Evolutionary conservation across 495 filamentous ascomycete species (phyloP).

Genomic region (Sporormia fimetaria): DNA sequence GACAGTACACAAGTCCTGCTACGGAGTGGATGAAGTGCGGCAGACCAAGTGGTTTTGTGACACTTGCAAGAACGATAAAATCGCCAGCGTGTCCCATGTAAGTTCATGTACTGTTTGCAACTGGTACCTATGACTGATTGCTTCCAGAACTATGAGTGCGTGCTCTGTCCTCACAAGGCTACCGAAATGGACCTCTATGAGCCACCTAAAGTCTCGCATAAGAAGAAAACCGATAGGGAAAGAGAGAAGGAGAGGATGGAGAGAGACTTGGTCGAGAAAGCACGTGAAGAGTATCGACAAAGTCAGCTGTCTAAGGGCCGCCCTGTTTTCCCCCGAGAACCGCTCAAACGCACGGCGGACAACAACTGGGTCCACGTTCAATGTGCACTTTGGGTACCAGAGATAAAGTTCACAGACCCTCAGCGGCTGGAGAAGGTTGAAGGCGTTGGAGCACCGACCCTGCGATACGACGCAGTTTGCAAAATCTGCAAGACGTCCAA

Average conservation of each 20-base stretch:
- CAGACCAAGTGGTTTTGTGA: slow-evolving; percentile 87
- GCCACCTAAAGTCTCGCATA: slow-evolving; percentile 68
- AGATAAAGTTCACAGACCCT: slow-evolving; percentile 81
- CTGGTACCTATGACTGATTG: slow-evolving; percentile 24
- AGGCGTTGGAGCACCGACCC: slow-evolving; percentile 68
- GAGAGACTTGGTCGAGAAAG: slow-evolving; percentile 62
- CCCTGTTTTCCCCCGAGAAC: slow-evolving; percentile 75
- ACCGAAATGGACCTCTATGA: slow-evolving; percentile 76
- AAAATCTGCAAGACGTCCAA: slow-evolving; percentile 67
- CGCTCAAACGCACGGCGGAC: slow-evolving; percentile 79
- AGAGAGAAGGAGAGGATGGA: slow-evolving; percentile 77
- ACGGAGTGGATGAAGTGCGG: slow-evolving; percentile 65
- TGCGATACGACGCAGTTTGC: slow-evolving; percentile 60
- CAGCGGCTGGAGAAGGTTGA: slow-evolving; percentile 71
- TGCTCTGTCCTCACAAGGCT: slow-evolving; percentile 69
- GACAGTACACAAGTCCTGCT: slow-evolving; percentile 88
- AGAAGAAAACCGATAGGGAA: slow-evolving; percentile 90
- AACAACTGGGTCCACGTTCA: slow-evolving; percentile 98
- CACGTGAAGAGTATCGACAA: slow-evolving; percentile 65
- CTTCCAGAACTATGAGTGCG: slow-evolving; percentile 70
- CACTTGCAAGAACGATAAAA: slow-evolving; percentile 87
- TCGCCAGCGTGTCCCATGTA: slow-evolving; percentile 72
- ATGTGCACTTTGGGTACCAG: slow-evolving; percentile 83
- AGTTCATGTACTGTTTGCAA: slow-evolving; percentile 30
- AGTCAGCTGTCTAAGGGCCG: slow-evolving; percentile 71